These are phyloP conservation scores for Trichopus zeylanicus DNA, from an alignment of 116 monocot species.

Conservation along the genomic window DNA sequence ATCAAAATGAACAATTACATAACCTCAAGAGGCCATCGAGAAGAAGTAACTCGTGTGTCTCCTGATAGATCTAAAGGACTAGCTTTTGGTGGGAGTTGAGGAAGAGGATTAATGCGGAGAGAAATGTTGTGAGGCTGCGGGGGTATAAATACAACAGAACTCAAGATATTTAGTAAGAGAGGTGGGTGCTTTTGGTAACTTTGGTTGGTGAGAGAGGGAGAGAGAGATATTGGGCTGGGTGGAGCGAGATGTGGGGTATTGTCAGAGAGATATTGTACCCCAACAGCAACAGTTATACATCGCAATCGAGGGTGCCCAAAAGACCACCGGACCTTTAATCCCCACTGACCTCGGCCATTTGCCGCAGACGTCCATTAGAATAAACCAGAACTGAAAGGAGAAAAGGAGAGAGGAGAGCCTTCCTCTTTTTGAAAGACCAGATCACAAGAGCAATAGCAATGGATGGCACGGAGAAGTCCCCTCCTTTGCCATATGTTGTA, in stretches of 20 bases:
- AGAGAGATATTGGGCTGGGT: not conserved
- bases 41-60: not conserved
- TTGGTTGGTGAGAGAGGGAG: not conserved
- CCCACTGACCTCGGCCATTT: not conserved
- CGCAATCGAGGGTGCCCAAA: not conserved
- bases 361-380: not conserved
- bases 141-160: constrained; percentile 5
- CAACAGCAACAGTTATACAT: not conserved
- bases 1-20: too few species aligned
- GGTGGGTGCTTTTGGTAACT: not conserved
- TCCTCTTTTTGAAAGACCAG: not conserved
- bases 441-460: not conserved
- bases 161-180: not conserved
- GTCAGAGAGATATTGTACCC: constrained; percentile 10
- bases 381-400: not conserved
- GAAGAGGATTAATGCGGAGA: not conserved
- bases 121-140: not conserved
- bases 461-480: not conserved
- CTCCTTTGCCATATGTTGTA: not conserved
- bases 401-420: constrained; percentile 1
- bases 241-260: not conserved
- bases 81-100: too few species aligned
- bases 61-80: too few species aligned
- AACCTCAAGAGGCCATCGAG: too few species aligned
- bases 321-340: not conserved